Base-by-base conservation (phyloP, 2,329 filamentous ascomycete genomes). In the Penicillium digitatum region DNA sequence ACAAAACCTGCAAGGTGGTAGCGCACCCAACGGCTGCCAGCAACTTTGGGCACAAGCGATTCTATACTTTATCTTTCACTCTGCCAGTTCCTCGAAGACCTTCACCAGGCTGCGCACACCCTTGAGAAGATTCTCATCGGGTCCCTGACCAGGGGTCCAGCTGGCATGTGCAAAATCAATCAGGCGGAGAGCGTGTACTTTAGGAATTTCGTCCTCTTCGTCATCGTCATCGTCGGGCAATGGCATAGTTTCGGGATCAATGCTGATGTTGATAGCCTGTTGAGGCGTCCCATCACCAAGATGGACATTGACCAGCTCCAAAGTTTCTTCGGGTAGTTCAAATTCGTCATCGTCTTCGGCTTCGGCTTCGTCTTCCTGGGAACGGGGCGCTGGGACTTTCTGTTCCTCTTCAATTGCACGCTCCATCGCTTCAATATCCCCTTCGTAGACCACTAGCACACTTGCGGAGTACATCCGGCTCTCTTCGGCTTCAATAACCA, bases 101-200 rank as follows among this genome's bases (percentile, higher is more conserved):
- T 79, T 79, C 48, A 82, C 79, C 35, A 93, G 76, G 68, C 82
- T 93, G 68, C 85, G 80, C 58, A 96, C 83, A 0, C 92, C 92
- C 34, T 78, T 77, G 31, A 96, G 78, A 14, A 82, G 77, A 68
- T 97, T 97, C 74, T 95, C 87, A 70, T 99, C 94, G 0, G 88
- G 87, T 0, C 93, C 93, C 65, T 87, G 76, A 1, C 90, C 90
- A 0, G 89, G 88, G 1, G 85, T 87, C 86, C 88, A 97, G 47
- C 79, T 76, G 11, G 94, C 94, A 73, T 99, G 94, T 1, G 94
- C 94, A 79, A 99, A 99, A 72, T 99, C 94, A 64, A 99, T 99
- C 60, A 99, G 80, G 69, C 93, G 94, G 47, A 96, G 80, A 12
- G 85, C 82, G 66, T 87, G 90, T 40, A 95, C 83, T 64, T 86